phyloP scores from a whole-genome alignment of 768 basidiomycete species.

The Cubamyces sp. region DNA sequence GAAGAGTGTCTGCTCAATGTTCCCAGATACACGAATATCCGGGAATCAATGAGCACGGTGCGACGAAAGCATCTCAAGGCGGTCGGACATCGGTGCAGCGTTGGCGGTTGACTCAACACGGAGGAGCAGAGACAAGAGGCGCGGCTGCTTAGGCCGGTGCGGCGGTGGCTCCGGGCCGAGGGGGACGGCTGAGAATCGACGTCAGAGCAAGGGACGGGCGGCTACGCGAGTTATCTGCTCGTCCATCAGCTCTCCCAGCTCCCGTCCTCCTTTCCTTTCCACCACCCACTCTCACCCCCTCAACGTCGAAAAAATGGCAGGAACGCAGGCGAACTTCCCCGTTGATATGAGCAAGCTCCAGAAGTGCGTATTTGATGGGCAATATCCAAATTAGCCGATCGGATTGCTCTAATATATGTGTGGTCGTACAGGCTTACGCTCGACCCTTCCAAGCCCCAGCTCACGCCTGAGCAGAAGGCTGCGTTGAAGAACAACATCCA shows the following conservation, averaged over 20 bases:
- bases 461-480: conserved; percentile 64
- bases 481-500: conserved; percentile 71
- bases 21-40: no score
- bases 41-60: no score
- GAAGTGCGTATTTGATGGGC: conserved; percentile 48
- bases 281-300: not conserved
- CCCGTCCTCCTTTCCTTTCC: not conserved
- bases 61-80: no score
- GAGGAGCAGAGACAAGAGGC: no score
- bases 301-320: conserved; percentile 39
- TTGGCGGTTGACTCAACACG: no score
- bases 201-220: conserved; percentile 3
- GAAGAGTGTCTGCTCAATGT: no score
- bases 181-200: conserved; percentile 8
- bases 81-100: no score
- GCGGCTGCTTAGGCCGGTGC: not conserved
- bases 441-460: conserved; percentile 66
- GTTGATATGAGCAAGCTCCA: conserved; percentile 80
- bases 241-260: conserved; percentile 15
- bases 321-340: conserved; percentile 58
- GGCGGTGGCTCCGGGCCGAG: conserved; percentile 4
- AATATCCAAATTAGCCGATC: not conserved
- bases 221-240: conserved; percentile 18
- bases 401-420: not conserved
- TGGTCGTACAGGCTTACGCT: conserved; percentile 57